A percentile compares a stretch with the other conserved stretches of the same genome.
Evolutionary conservation across 768 basidiomycete genomes (phyloP).

Genomic region (Cubamyces lactineus): DNA sequence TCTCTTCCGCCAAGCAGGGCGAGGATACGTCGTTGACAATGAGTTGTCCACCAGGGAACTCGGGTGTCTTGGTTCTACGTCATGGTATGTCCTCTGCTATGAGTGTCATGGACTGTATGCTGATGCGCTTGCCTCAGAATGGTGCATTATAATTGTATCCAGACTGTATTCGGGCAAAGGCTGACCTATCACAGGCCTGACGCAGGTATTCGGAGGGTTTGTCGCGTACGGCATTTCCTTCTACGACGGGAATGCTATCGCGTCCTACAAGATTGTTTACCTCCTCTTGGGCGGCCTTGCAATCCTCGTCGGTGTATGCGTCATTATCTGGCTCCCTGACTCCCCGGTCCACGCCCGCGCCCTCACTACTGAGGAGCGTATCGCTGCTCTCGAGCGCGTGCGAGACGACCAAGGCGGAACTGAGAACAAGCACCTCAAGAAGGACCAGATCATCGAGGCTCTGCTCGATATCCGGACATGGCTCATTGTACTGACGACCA

Average conservation of each 20-base stretch:
- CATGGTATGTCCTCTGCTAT: slow-evolving; percentile 45
- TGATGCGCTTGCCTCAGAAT: slow-evolving; percentile 43
- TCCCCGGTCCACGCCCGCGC: slow-evolving; percentile 63
- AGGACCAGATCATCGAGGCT: slow-evolving; percentile 59
- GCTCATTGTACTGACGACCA: slow-evolving; percentile 60
- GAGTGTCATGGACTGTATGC: neutral
- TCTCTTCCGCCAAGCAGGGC: neutral
- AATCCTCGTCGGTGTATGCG: slow-evolving; percentile 56
- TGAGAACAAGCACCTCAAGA: slow-evolving; percentile 62
- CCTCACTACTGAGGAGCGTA: slow-evolving; percentile 59
- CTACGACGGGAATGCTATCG: slow-evolving; percentile 48
- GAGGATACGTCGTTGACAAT: neutral
- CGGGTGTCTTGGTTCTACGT: slow-evolving; percentile 70
- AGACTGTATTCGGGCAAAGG: neutral
- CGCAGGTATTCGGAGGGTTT: slow-evolving; percentile 63
- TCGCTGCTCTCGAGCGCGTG: slow-evolving; percentile 66
- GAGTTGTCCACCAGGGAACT: slow-evolving; percentile 41
- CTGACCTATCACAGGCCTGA: slow-evolving; percentile 37
- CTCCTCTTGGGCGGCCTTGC: slow-evolving; percentile 62
- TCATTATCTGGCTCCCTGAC: slow-evolving; percentile 65
- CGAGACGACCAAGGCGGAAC: slow-evolving; percentile 69
- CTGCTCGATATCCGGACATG: slow-evolving; percentile 61
- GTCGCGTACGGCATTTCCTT: slow-evolving; percentile 67
- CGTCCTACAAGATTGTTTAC: slow-evolving; percentile 66
- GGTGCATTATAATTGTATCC: slow-evolving; percentile 31